These are phyloP conservation scores for Phalaenopsis hybrid DNA, from an alignment of 116 monocot species.

Conservation along the genomic window DNA sequence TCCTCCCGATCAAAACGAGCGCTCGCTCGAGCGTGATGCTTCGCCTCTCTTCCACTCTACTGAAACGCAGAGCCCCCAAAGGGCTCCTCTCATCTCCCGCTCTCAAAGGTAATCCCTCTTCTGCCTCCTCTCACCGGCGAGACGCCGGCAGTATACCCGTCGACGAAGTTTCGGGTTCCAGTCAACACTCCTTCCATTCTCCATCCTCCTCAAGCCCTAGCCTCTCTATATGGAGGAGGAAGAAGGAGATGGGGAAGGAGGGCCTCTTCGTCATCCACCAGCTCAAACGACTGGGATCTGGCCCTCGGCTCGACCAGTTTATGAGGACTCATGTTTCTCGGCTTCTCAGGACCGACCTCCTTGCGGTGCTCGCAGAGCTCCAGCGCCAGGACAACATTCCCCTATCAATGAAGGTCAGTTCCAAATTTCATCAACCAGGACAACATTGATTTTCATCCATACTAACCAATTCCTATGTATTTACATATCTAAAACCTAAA, in stretches of 20 bases:
- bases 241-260: conserved; percentile 99
- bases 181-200: neutral
- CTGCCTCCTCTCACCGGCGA: neutral
- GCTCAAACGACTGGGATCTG: conserved; percentile 61
- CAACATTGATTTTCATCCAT: neutral
- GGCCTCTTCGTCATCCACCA: conserved; percentile 80
- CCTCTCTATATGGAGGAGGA: conserved; percentile 91
- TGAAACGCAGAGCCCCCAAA: neutral
- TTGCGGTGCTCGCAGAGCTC: conserved; percentile 63
- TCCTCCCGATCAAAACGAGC: neutral
- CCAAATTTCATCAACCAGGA: neutral
- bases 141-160: neutral
- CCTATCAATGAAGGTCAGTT: conserved; percentile 66
- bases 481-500: too few relatives aligned
- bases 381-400: conserved; percentile 60
- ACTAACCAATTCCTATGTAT: too few relatives aligned
- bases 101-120: neutral
- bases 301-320: conserved; percentile 52
- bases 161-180: neutral
- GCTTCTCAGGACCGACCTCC: conserved; percentile 63
- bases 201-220: conserved; percentile 49
- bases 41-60: neutral
- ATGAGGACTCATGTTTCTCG: conserved; percentile 64
- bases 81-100: neutral
- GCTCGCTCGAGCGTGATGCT: neutral